Base-by-base conservation (phyloP, 2,329 filamentous ascomycete genomes). In the Zasmidium cellare region DNA sequence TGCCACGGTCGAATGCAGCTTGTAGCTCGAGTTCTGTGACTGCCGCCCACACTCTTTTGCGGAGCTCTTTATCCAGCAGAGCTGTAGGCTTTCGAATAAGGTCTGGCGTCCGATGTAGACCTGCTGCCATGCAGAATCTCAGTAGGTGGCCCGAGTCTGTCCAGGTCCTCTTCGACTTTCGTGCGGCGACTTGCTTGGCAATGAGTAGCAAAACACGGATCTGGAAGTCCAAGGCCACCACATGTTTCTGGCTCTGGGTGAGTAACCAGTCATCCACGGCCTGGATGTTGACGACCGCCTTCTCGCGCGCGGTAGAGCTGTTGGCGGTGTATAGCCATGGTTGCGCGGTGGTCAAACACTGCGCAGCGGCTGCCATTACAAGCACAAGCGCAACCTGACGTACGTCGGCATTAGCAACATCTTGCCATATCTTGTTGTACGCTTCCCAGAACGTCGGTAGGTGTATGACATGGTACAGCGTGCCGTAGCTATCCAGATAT, bases 11-110 rank as follows among this genome's bases (percentile, higher is more conserved):
- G 14, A 85, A 71, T 1, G 81, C 80, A 0, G 80, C 76, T 62
- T 85, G 82, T 1, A 84, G 67, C 55, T 86, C 83, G 23, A 85
- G 69, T 62, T 86, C 82, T 9, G 82, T 70, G 9, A 84, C 81
- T 1, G 83, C 84, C 1, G 75, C 76, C 84, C 84, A 86, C 2
- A 86, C 71, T 46, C 83, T 76, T 53, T 81, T 76, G 52, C 83
- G 78, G 77, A 83, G 79, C 57, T 82, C 79, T 53, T 79, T 77
- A 44, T 82, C 79, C 25, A 80, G 80, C 2, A 73, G 68, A 2
- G 71, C 72, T 9, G 76, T 72, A 23, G 66, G 64, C 56, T 74
- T 67, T 57, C 72, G 62, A 61, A 75, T 58, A 64, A 75, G 61
- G 3, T 69, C 71, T 0, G 80, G 76, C 49, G 82, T 76, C 18